These are phyloP conservation scores for Hymenoscyphus linearis DNA, from an alignment of 2,329 filamentous ascomycete species.

Conservation along the genomic window DNA sequence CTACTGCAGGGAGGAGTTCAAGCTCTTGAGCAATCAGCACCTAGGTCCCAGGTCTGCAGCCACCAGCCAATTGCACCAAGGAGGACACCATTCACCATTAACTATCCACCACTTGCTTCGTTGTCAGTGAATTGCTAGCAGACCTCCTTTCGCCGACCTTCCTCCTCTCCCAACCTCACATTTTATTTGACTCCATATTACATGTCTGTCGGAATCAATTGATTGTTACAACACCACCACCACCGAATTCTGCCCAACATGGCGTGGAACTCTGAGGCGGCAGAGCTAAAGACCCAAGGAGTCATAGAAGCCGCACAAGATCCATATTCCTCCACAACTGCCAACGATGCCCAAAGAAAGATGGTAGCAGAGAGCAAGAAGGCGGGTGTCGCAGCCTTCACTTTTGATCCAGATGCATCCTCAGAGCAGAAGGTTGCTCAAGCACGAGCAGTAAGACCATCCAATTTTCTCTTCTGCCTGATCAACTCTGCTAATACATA, in stretches of 20 bases:
- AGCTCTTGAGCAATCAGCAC: neutral
- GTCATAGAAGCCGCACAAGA: constrained; percentile 72
- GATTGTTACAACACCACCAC: constrained; percentile 13
- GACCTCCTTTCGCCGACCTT: neutral
- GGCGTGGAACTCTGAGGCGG: constrained; percentile 27
- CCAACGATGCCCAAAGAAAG: constrained; percentile 66
- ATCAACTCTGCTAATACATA: neutral
- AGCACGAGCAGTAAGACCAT: constrained; percentile 61
- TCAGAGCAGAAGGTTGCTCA: constrained; percentile 80
- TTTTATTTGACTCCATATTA: neutral
- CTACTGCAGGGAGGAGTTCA: neutral
- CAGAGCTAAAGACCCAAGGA: constrained; percentile 77
- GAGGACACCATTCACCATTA: neutral
- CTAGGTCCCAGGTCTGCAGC: neutral
- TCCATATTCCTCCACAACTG: constrained; percentile 59
- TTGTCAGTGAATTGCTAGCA: neutral
- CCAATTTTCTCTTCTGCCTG: neutral
- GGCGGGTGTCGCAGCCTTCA: constrained; percentile 73
- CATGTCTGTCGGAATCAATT: constrained; percentile 13
- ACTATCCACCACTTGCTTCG: neutral
- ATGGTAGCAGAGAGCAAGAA: constrained; percentile 73
- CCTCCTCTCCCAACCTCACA: neutral
- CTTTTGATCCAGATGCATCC: constrained; percentile 81
- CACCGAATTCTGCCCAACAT: constrained; percentile 19
- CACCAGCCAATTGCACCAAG: neutral